Evolutionary conservation across 2,329 filamentous ascomycete genomes (phyloP), one percentile per base, ranked within the genome.

Genomic region (Colletotrichum tamarilloi): DNA sequence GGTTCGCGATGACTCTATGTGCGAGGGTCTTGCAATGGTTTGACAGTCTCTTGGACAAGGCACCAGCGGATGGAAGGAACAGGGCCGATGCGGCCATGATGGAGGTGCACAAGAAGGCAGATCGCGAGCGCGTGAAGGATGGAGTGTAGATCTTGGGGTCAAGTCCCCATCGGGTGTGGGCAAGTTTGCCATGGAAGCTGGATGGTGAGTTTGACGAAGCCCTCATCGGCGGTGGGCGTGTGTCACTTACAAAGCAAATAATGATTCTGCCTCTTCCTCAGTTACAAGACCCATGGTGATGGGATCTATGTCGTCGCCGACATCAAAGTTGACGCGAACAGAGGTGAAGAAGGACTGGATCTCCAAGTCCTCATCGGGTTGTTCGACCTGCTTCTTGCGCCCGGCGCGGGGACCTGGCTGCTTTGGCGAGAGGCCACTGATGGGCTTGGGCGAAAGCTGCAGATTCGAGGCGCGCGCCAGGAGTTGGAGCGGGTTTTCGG

Each of bases 151-250:
- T 83, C 16, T 88, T 80, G 1, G 92, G 91, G 76, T 94, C 92
- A 9, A 94, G 88, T 0, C 92, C 92, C 92, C 92, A 94, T 79
- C 92, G 84, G 0, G 92, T 94, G 79, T 94, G 92, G 1, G 92
- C 90, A 5, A 94, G 86, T 62, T 92, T 91, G 28, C 91, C 86
- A 77, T 93, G 90, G 76, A 94, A 94, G 77, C 91, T 93, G 30
- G 16, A 42, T 38, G 28, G 19, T 58, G 59, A 62, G 42, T 53
- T 65, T 9, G 7, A 32, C 30, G 30, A 59, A 73, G 46, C 74
- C 68, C 49, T 62, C 35, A 16, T 30, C 60, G n/a, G 19, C 59
- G 28, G 16, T 2, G 19, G 26, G 1, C n/a, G 64, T 38, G 22
- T 52, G 56, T 63, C 3, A 83, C 88, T 81, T 84, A 93, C 91